These are phyloP conservation scores for Malus asiatica DNA, from an alignment of 306 rosid genomes.

Conservation along the genomic window DNA sequence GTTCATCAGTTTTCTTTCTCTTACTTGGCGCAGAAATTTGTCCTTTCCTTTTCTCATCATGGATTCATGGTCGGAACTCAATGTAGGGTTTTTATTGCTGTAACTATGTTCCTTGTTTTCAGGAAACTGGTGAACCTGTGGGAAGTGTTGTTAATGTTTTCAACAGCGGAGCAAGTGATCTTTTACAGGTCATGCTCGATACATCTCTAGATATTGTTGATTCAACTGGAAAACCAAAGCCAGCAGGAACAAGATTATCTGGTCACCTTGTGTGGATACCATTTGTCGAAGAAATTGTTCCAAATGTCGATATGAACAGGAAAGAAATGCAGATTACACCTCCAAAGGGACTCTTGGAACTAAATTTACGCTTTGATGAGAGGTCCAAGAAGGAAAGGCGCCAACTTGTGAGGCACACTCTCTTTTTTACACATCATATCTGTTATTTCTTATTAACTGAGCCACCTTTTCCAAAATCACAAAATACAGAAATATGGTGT, in stretches of 20 bases:
- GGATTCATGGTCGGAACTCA: background rate
- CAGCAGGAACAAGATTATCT: slow-evolving; percentile 41
- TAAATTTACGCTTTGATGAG: slow-evolving; percentile 70
- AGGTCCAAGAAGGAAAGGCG: slow-evolving; percentile 95
- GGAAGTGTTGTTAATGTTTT: slow-evolving; percentile 70
- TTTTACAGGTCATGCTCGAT: slow-evolving; percentile 69
- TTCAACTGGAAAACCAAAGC: slow-evolving; percentile 46
- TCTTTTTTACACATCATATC: slow-evolving; percentile 26
- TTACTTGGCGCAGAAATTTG: slow-evolving; percentile 1
- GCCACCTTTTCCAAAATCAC: background rate
- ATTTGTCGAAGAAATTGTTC: slow-evolving; percentile 92
- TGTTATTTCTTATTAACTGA: background rate
- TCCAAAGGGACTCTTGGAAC: slow-evolving; percentile 88
- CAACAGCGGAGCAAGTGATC: slow-evolving; percentile 75
- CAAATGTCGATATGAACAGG: slow-evolving; percentile 59
- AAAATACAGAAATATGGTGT: background rate
- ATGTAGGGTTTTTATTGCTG: slow-evolving; percentile 15
- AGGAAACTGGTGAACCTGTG: slow-evolving; percentile 67
- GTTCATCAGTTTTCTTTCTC: background rate
- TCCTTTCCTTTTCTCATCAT: background rate
- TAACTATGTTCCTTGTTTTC: slow-evolving; percentile 29
- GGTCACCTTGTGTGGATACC: slow-evolving; percentile 78
- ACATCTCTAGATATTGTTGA: slow-evolving; percentile 49
- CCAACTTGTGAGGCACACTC: slow-evolving; percentile 84
- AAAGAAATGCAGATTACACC: slow-evolving; percentile 82